Evolutionary conservation across 2,329 filamentous ascomycete genomes (phyloP).

Genomic region (Alternaria metachromatica): DNA sequence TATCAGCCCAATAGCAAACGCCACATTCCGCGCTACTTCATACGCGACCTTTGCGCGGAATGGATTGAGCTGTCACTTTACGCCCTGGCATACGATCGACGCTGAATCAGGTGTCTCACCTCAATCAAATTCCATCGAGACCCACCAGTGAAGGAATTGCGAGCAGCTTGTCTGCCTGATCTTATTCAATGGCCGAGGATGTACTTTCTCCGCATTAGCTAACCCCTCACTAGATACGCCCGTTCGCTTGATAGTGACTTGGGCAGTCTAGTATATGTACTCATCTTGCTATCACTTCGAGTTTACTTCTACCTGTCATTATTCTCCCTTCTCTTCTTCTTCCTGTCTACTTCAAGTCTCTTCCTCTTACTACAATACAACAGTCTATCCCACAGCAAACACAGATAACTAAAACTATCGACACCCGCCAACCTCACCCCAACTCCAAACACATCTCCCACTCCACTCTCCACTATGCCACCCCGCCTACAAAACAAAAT

Average conservation of each 20-base stretch:
- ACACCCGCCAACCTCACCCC: not conserved
- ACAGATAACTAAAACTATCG: not conserved
- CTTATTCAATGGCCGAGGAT: conserved; percentile 14
- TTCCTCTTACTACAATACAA: not conserved
- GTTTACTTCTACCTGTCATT: not conserved
- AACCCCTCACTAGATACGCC: not conserved
- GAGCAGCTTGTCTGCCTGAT: not conserved
- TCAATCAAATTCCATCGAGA: not conserved
- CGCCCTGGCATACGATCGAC: not conserved
- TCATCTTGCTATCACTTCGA: not conserved
- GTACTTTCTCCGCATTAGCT: not conserved
- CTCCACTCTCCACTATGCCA: conserved; percentile 16
- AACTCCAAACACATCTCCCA: not conserved
- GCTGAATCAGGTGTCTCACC: not conserved
- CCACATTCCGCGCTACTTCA: not conserved
- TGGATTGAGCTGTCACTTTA: not conserved
- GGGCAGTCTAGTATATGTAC: not conserved
- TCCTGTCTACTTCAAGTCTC: not conserved
- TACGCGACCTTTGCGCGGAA: not conserved
- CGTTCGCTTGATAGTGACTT: not conserved
- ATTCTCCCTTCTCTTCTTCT: not conserved
- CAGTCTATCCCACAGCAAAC: not conserved
- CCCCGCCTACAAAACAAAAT: conserved; percentile 37
- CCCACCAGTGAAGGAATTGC: not conserved
- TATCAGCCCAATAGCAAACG: not conserved